Percentiles rank a stretch among this genome's conserved stretches.
phyloP scores from a whole-genome alignment of 2,329 filamentous ascomycete genomes.

The Hirsutella thompsonii region DNA sequence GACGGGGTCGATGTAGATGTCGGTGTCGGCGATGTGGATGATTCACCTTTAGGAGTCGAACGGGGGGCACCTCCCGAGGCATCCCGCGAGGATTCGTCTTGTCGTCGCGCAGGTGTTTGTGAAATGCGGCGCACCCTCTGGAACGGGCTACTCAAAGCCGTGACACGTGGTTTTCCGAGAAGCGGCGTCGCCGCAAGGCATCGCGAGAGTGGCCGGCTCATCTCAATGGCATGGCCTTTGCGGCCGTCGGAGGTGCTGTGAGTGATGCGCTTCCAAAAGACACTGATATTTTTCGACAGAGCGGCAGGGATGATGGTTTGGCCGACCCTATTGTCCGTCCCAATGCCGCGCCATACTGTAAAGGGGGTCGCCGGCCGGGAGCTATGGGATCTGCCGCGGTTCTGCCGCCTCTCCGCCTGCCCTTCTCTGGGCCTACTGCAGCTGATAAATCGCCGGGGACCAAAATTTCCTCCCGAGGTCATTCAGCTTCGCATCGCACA shows the following conservation, averaged over 20 bases:
- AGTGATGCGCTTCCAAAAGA: not conserved
- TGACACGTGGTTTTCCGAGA: constrained; percentile 13
- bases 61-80: too few relatives aligned
- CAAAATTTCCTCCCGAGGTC: constrained; percentile 21
- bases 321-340: not conserved
- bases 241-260: constrained; percentile 1
- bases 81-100: constrained; percentile 4
- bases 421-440: constrained; percentile 10
- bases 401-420: constrained; percentile 22
- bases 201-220: constrained; percentile 30
- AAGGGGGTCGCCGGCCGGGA: not conserved
- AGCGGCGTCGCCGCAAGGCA: constrained; percentile 29
- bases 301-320: not conserved
- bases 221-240: constrained; percentile 19
- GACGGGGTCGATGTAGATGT: too few relatives aligned
- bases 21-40: too few relatives aligned
- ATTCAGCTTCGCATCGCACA: constrained; percentile 11
- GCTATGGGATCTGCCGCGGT: constrained; percentile 11
- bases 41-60: too few relatives aligned
- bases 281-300: not conserved
- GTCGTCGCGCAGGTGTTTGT: constrained; percentile 19
- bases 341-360: not conserved
- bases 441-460: constrained; percentile 12
- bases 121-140: constrained; percentile 23
- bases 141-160: constrained; percentile 9